phyloP scores from a whole-genome alignment of 768 basidiomycete genomes.

The Mycena epipterygia region DNA sequence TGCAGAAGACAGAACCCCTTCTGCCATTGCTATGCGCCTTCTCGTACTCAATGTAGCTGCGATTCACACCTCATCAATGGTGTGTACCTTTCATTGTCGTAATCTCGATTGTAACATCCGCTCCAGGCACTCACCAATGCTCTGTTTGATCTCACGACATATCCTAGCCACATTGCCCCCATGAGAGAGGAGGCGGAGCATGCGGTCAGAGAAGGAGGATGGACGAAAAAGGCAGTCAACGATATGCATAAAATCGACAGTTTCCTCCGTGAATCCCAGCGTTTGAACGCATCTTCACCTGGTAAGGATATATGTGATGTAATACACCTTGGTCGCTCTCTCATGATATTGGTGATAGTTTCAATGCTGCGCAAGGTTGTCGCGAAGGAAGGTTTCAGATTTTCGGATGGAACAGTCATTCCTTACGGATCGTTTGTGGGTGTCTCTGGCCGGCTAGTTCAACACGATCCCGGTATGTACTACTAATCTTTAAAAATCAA shows the following conservation, averaged over 20 bases:
- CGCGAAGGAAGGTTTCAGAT: slow-evolving; percentile 41
- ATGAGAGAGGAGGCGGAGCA: slow-evolving; percentile 20
- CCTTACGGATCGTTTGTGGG: slow-evolving; percentile 46
- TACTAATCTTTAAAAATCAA: not conserved
- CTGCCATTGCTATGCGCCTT: not conserved
- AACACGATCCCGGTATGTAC: slow-evolving; percentile 6
- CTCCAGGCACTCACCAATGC: slow-evolving; percentile 20
- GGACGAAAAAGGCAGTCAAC: slow-evolving; percentile 3
- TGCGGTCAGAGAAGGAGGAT: not conserved
- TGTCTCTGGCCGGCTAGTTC: slow-evolving; percentile 17
- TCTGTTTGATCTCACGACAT: slow-evolving; percentile 3
- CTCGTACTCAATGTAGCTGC: not conserved
- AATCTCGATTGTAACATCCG: too few species aligned
- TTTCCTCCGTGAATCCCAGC: slow-evolving; percentile 22
- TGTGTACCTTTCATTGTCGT: not conserved
- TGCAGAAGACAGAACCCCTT: not conserved
- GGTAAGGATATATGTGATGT: not conserved
- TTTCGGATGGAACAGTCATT: slow-evolving; percentile 52
- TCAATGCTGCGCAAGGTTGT: slow-evolving; percentile 45
- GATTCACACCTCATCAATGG: not conserved
- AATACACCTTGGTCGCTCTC: not conserved
- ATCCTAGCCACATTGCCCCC: not conserved
- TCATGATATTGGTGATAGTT: slow-evolving; percentile 33
- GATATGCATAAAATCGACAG: slow-evolving; percentile 14
- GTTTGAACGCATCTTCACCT: not conserved